Conservation (phyloP, 2,329 filamentous ascomycete genomes). For the Alternaria arbusti region DNA sequence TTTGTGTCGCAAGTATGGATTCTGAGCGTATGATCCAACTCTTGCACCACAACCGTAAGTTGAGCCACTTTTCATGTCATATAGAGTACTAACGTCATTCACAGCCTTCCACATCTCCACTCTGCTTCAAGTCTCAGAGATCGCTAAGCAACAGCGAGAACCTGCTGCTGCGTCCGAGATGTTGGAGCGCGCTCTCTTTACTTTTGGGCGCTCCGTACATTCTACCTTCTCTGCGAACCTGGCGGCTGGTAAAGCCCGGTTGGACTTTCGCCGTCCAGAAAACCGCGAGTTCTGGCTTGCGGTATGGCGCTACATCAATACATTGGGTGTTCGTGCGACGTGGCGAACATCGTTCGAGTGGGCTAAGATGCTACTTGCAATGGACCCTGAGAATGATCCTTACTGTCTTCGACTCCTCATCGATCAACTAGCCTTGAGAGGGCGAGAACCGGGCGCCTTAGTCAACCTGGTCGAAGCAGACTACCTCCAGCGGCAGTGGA, state of each 20-base stretch:
- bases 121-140: conserved; percentile 89
- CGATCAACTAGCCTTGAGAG: conserved; percentile 83
- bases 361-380: conserved; percentile 80
- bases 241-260: conserved; percentile 76
- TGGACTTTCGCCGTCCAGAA: conserved; percentile 82
- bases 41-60: conserved; percentile 68
- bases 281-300: conserved; percentile 94
- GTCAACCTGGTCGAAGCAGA: conserved; percentile 68
- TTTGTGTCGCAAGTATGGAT: conserved; percentile 81
- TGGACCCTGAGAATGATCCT: conserved; percentile 76
- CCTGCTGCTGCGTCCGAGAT: conserved; percentile 85
- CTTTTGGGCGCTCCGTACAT: conserved; percentile 86
- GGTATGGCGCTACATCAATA: conserved; percentile 85
- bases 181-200: conserved; percentile 88
- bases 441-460: conserved; percentile 77
- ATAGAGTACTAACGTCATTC: conserved; percentile 22
- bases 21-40: conserved; percentile 81
- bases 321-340: conserved; percentile 87
- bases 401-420: conserved; percentile 83
- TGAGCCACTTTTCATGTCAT: neutral
- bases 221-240: conserved; percentile 81
- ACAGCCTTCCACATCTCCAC: conserved; percentile 88
- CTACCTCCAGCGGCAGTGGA: conserved; percentile 57
- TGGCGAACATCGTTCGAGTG: conserved; percentile 94
- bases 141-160: conserved; percentile 90